Evolutionary conservation across 805 yeast species (phyloP).

Genomic region (Suhomyces canberraensis): DNA sequence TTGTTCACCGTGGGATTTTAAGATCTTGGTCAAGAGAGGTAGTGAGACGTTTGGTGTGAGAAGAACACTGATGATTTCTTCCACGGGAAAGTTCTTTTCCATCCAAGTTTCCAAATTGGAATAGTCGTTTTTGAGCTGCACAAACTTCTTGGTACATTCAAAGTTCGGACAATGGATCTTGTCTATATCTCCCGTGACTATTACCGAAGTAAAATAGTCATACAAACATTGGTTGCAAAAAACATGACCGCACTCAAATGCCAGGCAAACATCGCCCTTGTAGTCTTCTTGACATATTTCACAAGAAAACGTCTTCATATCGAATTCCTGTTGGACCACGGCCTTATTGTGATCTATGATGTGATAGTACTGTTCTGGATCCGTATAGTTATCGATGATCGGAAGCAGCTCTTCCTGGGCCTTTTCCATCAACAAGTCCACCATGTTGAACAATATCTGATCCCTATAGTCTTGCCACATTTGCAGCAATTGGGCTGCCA

Average conservation of each 20-base stretch:
- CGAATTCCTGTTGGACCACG: slow-evolving; percentile 23
- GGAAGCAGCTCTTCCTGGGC: slow-evolving; percentile 15
- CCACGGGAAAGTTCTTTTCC: slow-evolving; percentile 16
- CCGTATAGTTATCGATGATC: not conserved
- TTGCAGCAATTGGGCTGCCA: slow-evolving; percentile 16
- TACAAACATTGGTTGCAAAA: slow-evolving; percentile 56
- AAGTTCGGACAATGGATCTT: slow-evolving; percentile 59
- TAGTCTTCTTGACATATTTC: slow-evolving; percentile 53
- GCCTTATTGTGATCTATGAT: slow-evolving; percentile 18
- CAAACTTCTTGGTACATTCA: slow-evolving; percentile 36
- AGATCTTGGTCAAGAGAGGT: slow-evolving; percentile 29
- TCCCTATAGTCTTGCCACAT: slow-evolving; percentile 37
- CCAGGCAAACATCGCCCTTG: slow-evolving; percentile 42
- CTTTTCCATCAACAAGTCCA: slow-evolving; percentile 36
- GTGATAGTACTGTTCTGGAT: slow-evolving; percentile 2
- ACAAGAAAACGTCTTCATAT: slow-evolving; percentile 43
- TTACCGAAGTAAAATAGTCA: slow-evolving; percentile 40
- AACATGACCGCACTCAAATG: slow-evolving; percentile 59
- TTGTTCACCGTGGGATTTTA: slow-evolving; percentile 11
- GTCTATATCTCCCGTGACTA: slow-evolving; percentile 47
- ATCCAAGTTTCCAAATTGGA: slow-evolving; percentile 17
- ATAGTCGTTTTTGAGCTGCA: slow-evolving; percentile 14
- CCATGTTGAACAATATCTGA: slow-evolving; percentile 39
- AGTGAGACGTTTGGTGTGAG: slow-evolving; percentile 41
- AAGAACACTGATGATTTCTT: slow-evolving; percentile 15